Base-by-base conservation (phyloP, 2,329 filamentous ascomycete genomes). In the Trichoderma gracile region DNA sequence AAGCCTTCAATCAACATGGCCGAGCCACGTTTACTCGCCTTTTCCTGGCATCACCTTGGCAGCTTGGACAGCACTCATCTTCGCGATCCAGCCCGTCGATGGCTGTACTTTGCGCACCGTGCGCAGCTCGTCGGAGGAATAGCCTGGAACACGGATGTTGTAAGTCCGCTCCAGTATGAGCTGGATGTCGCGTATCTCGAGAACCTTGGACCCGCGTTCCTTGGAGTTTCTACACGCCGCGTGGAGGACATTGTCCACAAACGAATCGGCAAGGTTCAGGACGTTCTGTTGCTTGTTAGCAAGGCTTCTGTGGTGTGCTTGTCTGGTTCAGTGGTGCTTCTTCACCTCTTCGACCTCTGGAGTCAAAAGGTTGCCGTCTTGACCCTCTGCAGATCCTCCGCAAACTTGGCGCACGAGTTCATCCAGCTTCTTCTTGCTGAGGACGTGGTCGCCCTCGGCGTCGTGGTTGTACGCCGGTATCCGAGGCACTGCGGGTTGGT, bases 351-450 rank as follows among this genome's bases (percentile, higher is more conserved):
- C 95, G 56, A 97, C 94, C 70, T 98, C 95, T 0, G 95, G 92
- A 30, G 92, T 92, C 69, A 98, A 80, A 43, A 89, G 85, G 73
- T 94, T 92, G 66, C 87, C 88, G 68, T 91, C 89, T 54, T 86
- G 84, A n/a, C 85, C 82, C 67, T 91, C 89, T 0, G 86, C 85
- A 27, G 87, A 88, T 10, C 89, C 90, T 61, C 93, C 93, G 42
- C 92, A 96, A 65, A 98, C 93, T 77, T 98, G 94, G 57, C 93
- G 87, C 9, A 98, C 93, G 43, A 99, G 84, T 75, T 97, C 94
- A 73, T 99, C 93, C 46, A 99, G 84, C 79, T 97, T 98, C 80
- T 96, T 96, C 85, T 97, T 97, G 79, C 90, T 96, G n/a, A 99
- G 82, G 1, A 99, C 90, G 49, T 93, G 89, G 72, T 97, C 93